These are phyloP conservation scores for Nakazawaea holstii DNA, from an alignment of 805 yeast genomes.

Conservation along the genomic window DNA sequence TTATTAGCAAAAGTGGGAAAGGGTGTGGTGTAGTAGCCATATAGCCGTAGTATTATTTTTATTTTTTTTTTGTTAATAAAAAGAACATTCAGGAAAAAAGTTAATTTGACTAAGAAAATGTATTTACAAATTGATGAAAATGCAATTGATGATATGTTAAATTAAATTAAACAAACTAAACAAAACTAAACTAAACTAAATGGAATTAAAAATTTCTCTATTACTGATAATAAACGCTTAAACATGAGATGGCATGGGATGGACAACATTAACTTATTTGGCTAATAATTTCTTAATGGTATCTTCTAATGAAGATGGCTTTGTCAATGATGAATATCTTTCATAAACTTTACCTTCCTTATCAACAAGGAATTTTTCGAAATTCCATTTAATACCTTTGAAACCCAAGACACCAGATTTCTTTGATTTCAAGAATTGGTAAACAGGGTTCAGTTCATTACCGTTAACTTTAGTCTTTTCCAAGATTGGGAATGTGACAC, in stretches of 20 bases:
- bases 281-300: conserved; percentile 10
- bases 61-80: too few relatives aligned
- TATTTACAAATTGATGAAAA: too few relatives aligned
- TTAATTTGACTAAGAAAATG: too few relatives aligned
- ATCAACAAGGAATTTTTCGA: conserved; percentile 54
- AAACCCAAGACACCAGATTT: conserved; percentile 62
- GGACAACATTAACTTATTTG: too few relatives aligned
- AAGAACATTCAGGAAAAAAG: too few relatives aligned
- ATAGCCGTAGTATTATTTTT: too few relatives aligned
- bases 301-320: conserved; percentile 39
- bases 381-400: conserved; percentile 59
- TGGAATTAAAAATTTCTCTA: background rate
- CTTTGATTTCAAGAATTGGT: conserved; percentile 62
- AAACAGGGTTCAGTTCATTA: conserved; percentile 71
- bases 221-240: background rate
- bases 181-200: background rate
- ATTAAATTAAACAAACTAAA: too few relatives aligned
- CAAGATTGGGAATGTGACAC: conserved; percentile 87
- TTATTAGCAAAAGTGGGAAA: too few relatives aligned
- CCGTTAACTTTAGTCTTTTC: conserved; percentile 91
- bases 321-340: conserved; percentile 54
- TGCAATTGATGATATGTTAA: too few relatives aligned
- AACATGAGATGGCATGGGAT: background rate
- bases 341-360: conserved; percentile 48
- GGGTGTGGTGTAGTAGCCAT: too few relatives aligned